Evolutionary conservation across 495 filamentous ascomycete species (phyloP).

Genomic region (Hypoxylon fuscum): DNA sequence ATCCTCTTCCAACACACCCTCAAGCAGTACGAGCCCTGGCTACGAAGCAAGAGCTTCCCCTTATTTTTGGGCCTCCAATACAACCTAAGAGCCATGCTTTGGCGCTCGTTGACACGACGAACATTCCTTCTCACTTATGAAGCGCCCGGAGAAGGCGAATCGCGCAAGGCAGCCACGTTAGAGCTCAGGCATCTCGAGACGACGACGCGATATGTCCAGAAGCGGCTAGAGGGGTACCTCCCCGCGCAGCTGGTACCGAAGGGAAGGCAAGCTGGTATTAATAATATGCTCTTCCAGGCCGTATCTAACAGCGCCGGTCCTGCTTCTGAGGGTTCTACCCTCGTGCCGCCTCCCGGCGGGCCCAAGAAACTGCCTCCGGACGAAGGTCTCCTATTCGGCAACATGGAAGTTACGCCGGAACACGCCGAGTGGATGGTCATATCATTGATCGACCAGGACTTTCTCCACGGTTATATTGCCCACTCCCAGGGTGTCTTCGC

Average conservation of each 20-base stretch:
- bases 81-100: constrained; percentile 81
- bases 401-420: constrained; percentile 63
- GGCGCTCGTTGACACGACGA: constrained; percentile 82
- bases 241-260: constrained; percentile 41
- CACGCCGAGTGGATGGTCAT: constrained; percentile 83
- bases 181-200: constrained; percentile 64
- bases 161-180: constrained; percentile 65
- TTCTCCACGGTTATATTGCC: constrained; percentile 88
- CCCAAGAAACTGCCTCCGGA: constrained; percentile 57
- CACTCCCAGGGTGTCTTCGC: constrained; percentile 79
- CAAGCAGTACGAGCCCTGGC: constrained; percentile 67
- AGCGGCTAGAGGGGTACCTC: constrained; percentile 60
- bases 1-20: constrained; percentile 76
- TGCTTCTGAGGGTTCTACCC: constrained; percentile 37
- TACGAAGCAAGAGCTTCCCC: constrained; percentile 77
- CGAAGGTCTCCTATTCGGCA: constrained; percentile 60
- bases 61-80: constrained; percentile 68
- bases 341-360: constrained; percentile 56
- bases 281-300: constrained; percentile 52
- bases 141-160: constrained; percentile 61
- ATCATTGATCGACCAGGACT: constrained; percentile 78
- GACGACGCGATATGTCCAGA: constrained; percentile 60
- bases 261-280: constrained; percentile 38
- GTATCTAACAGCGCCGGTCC: constrained; percentile 49
- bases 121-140: constrained; percentile 70